Evolutionary conservation across 192 early-diverging fungal species (phyloP).

Genomic region (Paraglomus occultum): DNA sequence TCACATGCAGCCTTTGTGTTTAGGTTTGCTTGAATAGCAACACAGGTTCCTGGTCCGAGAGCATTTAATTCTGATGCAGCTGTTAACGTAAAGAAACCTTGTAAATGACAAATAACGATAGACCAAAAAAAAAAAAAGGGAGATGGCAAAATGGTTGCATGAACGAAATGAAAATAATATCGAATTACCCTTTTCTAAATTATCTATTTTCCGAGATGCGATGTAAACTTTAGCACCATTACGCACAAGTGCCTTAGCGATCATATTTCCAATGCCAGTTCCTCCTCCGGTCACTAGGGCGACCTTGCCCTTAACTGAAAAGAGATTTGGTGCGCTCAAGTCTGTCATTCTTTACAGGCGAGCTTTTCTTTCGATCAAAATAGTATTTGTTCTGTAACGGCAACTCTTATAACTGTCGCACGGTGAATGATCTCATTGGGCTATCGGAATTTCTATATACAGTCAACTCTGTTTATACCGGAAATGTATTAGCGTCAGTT

Average conservation of each 20-base stretch:
- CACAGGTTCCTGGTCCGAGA: constrained; percentile 63
- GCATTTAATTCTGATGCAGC: constrained; percentile 61
- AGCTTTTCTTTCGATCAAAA: too few relatives aligned
- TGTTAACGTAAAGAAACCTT: constrained; percentile 35
- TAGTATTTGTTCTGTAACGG: too few relatives aligned
- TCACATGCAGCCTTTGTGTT: constrained; percentile 35
- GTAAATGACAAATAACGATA: constrained; percentile 43
- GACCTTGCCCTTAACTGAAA: constrained; percentile 73
- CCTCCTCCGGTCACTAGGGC: constrained; percentile 80
- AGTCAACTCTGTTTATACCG: too few relatives aligned
- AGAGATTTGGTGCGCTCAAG: constrained; percentile 37
- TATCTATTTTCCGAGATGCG: constrained; percentile 59
- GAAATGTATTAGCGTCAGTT: too few relatives aligned
- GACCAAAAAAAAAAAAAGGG: constrained; percentile 34
- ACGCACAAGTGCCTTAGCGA: constrained; percentile 70
- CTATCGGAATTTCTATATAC: too few relatives aligned
- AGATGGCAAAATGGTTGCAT: background rate
- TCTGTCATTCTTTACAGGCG: constrained; percentile 15
- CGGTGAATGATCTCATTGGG: too few relatives aligned
- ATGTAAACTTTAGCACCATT: constrained; percentile 94
- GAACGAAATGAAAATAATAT: background rate
- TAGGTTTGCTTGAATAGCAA: constrained; percentile 71
- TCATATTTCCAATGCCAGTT: constrained; percentile 51
- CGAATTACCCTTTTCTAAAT: background rate
- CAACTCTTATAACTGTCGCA: too few relatives aligned